Percentiles rank a stretch among this genome's conserved stretches.
Conservation (phyloP, 192 early-diverging fungal species). For the Rhizophlyctis rosea region DNA sequence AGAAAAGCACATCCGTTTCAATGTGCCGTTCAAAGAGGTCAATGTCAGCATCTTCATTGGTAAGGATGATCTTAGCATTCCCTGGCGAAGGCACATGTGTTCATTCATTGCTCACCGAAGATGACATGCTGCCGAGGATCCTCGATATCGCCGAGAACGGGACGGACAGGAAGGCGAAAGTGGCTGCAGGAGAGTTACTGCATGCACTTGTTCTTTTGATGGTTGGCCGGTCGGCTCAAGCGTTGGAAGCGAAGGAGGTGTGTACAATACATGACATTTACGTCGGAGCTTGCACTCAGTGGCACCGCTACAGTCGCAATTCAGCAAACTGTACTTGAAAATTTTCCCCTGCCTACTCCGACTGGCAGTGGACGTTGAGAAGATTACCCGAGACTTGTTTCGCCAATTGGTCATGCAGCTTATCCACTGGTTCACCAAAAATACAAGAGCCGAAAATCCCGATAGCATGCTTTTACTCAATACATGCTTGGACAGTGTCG, state of each 20-base stretch:
- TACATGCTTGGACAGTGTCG: constrained; percentile 62
- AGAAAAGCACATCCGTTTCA: constrained; percentile 51
- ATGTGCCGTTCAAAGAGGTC: constrained; percentile 66
- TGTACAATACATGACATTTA: background rate
- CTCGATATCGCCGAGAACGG: constrained; percentile 71
- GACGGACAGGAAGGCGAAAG: constrained; percentile 69
- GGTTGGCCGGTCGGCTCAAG: constrained; percentile 57
- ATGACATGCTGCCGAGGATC: constrained; percentile 74
- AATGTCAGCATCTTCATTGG: constrained; percentile 65
- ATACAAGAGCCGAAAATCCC: constrained; percentile 69
- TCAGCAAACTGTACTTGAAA: constrained; percentile 58
- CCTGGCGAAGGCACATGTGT: no score
- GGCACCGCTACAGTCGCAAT: constrained; percentile 48
- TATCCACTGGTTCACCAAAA: constrained; percentile 81
- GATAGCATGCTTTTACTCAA: constrained; percentile 71
- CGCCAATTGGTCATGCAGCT: constrained; percentile 61
- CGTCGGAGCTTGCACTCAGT: no score
- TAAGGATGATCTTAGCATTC: constrained; percentile 32
- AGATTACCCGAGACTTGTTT: constrained; percentile 66
- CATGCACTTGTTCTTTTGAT: constrained; percentile 71
- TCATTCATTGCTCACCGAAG: constrained; percentile 35
- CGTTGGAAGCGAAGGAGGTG: constrained; percentile 13
- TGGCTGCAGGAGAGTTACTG: constrained; percentile 69
- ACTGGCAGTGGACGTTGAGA: constrained; percentile 68
- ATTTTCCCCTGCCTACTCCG: constrained; percentile 71